phyloP scores from a whole-genome alignment of 2,329 filamentous ascomycete genomes.

The Periconia digitata region DNA sequence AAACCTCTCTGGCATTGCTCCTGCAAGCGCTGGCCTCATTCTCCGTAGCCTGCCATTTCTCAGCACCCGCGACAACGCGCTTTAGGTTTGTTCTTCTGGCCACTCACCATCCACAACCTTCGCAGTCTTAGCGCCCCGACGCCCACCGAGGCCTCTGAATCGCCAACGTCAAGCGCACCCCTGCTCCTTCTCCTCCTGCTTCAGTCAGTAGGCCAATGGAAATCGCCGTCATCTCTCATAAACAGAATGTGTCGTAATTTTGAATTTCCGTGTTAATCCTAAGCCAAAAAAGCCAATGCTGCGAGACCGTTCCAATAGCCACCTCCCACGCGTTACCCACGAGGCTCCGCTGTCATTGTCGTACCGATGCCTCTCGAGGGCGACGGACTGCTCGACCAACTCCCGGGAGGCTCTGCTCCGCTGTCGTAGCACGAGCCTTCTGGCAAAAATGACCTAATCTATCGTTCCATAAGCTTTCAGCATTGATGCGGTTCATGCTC shows the following conservation, averaged over 20 bases:
- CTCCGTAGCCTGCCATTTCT: constrained; percentile 29
- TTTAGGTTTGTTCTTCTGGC: constrained; percentile 38
- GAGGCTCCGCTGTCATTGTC: constrained; percentile 16
- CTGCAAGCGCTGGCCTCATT: constrained; percentile 25
- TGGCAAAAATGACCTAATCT: constrained; percentile 2
- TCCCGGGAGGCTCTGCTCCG: constrained; percentile 32
- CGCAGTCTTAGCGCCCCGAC: constrained; percentile 38
- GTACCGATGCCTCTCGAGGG: constrained; percentile 21
- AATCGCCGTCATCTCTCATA: constrained; percentile 27
- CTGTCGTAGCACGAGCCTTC: constrained; percentile 18
- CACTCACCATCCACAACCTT: constrained; percentile 34
- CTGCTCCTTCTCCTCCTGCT: constrained; percentile 37
- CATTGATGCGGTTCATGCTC: constrained; percentile 36
- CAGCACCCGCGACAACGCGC: constrained; percentile 25
- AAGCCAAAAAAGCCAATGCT: constrained; percentile 36
- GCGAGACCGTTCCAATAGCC: constrained; percentile 35
- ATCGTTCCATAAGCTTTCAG: constrained; percentile 35
- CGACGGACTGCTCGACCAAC: constrained; percentile 25
- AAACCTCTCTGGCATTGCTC: no score
- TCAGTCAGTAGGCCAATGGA: constrained; percentile 34
- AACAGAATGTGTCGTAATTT: constrained; percentile 38
- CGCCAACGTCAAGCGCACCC: constrained; percentile 27
- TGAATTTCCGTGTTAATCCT: constrained; percentile 42
- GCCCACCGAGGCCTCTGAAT: constrained; percentile 32
- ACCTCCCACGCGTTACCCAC: constrained; percentile 23